These are phyloP conservation scores for Cokeromyces recurvatus DNA, from an alignment of 371 early-diverging fungal species.

Conservation along the genomic window DNA sequence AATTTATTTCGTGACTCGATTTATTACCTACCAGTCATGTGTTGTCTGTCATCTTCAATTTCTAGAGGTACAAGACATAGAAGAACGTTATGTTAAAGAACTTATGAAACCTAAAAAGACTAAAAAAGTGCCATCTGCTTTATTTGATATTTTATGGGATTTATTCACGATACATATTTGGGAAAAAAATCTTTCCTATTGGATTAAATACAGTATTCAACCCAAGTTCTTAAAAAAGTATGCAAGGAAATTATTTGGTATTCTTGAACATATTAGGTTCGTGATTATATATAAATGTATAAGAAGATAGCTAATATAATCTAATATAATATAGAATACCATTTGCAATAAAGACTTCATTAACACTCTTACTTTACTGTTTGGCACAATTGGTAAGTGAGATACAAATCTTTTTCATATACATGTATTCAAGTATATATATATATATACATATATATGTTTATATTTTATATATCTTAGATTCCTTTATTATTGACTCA, in stretches of 20 bases:
- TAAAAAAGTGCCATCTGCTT: too few relatives aligned
- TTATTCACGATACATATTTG: too few relatives aligned
- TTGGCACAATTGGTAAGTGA: constrained; percentile 36
- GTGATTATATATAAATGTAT: not conserved
- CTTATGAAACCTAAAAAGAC: constrained; percentile 4
- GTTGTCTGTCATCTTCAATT: constrained; percentile 21
- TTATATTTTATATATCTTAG: constrained; percentile 10
- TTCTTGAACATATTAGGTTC: constrained; percentile 28
- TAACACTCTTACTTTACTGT: constrained; percentile 33
- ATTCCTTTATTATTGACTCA: constrained; percentile 37
- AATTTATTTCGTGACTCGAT: constrained; percentile 23
- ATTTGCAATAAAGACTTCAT: constrained; percentile 32
- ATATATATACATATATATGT: too few relatives aligned
- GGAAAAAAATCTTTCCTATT: too few relatives aligned
- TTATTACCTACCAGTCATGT: constrained; percentile 24
- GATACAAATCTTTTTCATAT: too few relatives aligned
- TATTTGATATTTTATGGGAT: too few relatives aligned
- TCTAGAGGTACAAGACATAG: constrained; percentile 34
- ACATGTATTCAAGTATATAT: too few relatives aligned
- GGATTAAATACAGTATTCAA: too few relatives aligned
- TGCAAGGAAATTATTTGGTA: constrained; percentile 15
- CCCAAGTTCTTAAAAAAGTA: too few relatives aligned
- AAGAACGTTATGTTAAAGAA: constrained; percentile 35
- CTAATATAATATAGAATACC: constrained; percentile 27
- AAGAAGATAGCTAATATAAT: not conserved